Percentiles rank a stretch among this genome's conserved stretches.
phyloP scores from a whole-genome alignment of 192 early-diverging fungal species.

The Chytriomyces hyalinus region DNA sequence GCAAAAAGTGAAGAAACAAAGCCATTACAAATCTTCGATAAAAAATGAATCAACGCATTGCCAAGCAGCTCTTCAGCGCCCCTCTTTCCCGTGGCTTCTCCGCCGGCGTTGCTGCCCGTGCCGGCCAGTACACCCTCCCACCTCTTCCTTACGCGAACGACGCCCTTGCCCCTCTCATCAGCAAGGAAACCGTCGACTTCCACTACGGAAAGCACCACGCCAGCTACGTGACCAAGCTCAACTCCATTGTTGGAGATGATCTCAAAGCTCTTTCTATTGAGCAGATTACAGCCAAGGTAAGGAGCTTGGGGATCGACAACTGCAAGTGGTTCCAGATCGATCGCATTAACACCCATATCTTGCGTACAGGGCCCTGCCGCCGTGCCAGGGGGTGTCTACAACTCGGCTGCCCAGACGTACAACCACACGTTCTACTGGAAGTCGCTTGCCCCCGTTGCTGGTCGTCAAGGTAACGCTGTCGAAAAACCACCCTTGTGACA shows the following conservation, averaged over 20 bases:
- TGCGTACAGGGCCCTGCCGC: conserved; percentile 22
- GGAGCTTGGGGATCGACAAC: no score
- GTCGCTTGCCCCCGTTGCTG: conserved; percentile 69
- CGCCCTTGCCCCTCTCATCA: conserved; percentile 27
- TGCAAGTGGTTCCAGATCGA: no score
- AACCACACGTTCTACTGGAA: conserved; percentile 96
- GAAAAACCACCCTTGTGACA: neutral
- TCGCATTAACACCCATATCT: neutral
- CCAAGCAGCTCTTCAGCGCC: neutral
- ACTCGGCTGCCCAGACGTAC: conserved; percentile 64
- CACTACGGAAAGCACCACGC: conserved; percentile 97
- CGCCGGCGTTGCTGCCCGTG: neutral
- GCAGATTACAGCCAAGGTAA: conserved; percentile 57
- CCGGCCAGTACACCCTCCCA: conserved; percentile 1
- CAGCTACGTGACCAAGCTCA: conserved; percentile 85
- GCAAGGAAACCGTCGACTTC: conserved; percentile 88
- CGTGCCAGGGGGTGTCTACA: conserved; percentile 40
- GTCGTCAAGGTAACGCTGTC: conserved; percentile 15
- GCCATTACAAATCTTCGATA: neutral
- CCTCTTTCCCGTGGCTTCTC: neutral
- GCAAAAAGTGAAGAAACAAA: conserved; percentile 1
- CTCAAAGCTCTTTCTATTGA: conserved; percentile 72
- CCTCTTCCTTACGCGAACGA: conserved; percentile 26
- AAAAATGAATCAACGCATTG: neutral
- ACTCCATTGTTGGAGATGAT: conserved; percentile 47